Evolutionary conservation across 352 stramenopile species (phyloP), one percentile per base, ranked within the genome.

Genomic region (Globisporangium yorkense): DNA sequence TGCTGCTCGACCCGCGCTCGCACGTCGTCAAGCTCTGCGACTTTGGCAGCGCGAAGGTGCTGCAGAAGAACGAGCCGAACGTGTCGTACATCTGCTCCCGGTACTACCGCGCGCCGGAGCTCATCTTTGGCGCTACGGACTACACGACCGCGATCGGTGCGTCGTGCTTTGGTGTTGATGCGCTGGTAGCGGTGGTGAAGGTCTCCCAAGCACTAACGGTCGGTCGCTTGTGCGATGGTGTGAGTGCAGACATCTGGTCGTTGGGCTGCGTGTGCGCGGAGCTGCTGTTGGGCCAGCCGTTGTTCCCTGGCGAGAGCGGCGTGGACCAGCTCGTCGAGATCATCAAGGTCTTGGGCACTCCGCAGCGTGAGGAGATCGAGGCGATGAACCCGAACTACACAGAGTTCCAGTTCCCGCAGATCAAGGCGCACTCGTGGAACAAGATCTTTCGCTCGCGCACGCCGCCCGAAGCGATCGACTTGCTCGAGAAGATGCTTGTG

Each of bases 371-470:
- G 69, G 96, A 99, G 74, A 99, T 99, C 46, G 77, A 95, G 63
- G 88, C 90, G 21, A 99, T 99, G 97, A 99, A 99, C 72, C 97
- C 96, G 6, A 99, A 98, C 71, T 99, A 99, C 75, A 99, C 96
- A 43, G 97, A 99, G 75, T 99, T 99, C 71, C 98, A 99, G 72
- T 99, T 99, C 68, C 97, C 97, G 29, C 96, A 99, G 66, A 99
- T 99, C 80, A 97, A 98, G 69, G 96, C 92, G 18, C 97, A 98
- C 68, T 96, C 96, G 56, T 99, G 96, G 96, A 95, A 94, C 65
- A 98, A 98, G 71, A 96, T 99, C 54, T 98, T 98, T 62, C 91
- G 91, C 41, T 97, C 87, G 59, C 93, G 96, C 67, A 98, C 91
- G 54, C 93, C 94, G 8, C 88, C 96, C 21, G 92, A 99, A 61